Percentiles rank a stretch among this genome's conserved stretches.
Evolutionary conservation across 768 basidiomycete genomes (phyloP).

Genomic region (Suillus americanus): DNA sequence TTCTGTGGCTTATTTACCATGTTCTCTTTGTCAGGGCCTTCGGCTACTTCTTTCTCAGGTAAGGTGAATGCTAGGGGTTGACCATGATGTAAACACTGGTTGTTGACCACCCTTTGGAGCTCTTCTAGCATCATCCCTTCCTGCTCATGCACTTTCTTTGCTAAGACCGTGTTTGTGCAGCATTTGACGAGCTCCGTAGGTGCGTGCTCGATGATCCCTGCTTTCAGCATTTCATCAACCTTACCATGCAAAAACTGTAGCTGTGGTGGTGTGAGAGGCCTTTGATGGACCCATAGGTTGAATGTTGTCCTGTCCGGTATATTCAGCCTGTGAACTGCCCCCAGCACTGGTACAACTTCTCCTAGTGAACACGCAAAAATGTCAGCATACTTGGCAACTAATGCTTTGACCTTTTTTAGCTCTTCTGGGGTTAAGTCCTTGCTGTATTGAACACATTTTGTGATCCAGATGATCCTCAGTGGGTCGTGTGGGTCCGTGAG

Average conservation of each 20-base stretch:
- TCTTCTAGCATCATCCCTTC: constrained; percentile 33
- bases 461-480: constrained; percentile 17
- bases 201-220: constrained; percentile 1
- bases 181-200: constrained; percentile 15
- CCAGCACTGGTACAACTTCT: constrained; percentile 33
- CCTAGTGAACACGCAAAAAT: constrained; percentile 39
- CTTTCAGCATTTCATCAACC: neutral
- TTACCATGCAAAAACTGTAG: neutral
- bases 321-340: neutral
- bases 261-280: constrained; percentile 5
- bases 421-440: constrained; percentile 23
- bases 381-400: constrained; percentile 36
- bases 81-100: constrained; percentile 8
- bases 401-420: constrained; percentile 20
- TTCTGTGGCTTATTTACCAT: constrained; percentile 10
- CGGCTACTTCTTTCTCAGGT: neutral
- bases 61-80: neutral
- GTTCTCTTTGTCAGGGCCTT: constrained; percentile 20
- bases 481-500: constrained; percentile 3
- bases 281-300: neutral
- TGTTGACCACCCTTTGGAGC: constrained; percentile 32
- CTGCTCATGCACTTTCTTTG: constrained; percentile 35
- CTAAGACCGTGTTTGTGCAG: constrained; percentile 32
- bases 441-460: constrained; percentile 27
- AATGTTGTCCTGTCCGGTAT: neutral